Base-by-base conservation (phyloP, 2,329 filamentous ascomycete species). In the Fusarium pseudograminearum region DNA sequence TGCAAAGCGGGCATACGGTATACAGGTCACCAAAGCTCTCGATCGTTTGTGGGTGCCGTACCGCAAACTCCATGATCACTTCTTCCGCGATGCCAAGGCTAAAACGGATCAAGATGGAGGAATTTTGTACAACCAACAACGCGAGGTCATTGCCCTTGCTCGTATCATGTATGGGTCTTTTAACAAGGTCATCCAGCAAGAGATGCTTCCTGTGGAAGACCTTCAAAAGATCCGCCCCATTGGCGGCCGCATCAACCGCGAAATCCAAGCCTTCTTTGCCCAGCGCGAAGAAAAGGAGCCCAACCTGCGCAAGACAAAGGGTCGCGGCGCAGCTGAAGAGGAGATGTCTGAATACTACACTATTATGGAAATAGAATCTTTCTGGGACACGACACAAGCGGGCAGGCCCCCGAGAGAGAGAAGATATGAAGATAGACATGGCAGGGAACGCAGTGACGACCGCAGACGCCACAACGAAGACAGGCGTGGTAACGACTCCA, bases 21-120 rank as follows among this genome's bases (percentile, higher is more conserved):
- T 78, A 28, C 87, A 88, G 70, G 81, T 90, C 42, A 74, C 80
- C 30, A 72, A 76, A 6, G 87, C 87, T 18, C 78, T 90, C 22
- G 78, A 82, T 18, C 80, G 80, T 20, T 77, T 90, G 31, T 87
- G 84, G 83, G 78, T 81, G 22, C 84, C 85, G 5, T 83, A 86
- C 73, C 79, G 78, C 58, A 75, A 75, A 20, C 71, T 81, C 11
- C 75, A 80, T 41, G 78, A 80, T 54, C 78, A 80, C 38, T 77
- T 75, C 69, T 80, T 81, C 65, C 76, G 78, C 18, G 54, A 66
- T 7, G 57, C 59, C 16, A 67, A 74, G 12, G 53, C 69, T 18
- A 72, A 72, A 22, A 73, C 67, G 36, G 65, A 73, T 20, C 68
- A 70, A n/a, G 72, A 71, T n/a, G 65, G 76, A 36, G 68, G 59